These are phyloP conservation scores for Chlamydomonas sphaeroides DNA, from an alignment of 139 green algal genomes.

Conservation along the genomic window DNA sequence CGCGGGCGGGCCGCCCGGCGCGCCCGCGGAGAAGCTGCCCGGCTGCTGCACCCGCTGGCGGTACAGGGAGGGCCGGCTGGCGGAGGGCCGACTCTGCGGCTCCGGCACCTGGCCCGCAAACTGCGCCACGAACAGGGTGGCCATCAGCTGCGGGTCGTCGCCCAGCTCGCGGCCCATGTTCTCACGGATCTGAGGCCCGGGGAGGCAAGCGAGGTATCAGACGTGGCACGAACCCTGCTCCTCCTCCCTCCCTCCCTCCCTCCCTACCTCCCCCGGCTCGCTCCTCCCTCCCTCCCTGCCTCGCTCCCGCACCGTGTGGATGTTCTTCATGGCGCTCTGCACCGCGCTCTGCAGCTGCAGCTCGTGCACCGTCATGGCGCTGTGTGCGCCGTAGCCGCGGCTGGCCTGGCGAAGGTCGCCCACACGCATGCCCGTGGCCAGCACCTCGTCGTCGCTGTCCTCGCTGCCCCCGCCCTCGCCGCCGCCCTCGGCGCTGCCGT, in stretches of 20 bases:
- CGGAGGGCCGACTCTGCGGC: background rate
- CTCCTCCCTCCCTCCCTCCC: too few species aligned
- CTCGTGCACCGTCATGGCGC: conserved; percentile 17
- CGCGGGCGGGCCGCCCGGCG: background rate
- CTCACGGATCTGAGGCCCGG: conserved; percentile 1
- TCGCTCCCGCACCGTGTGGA: background rate
- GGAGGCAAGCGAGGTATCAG: too few species aligned
- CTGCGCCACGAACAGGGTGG: conserved; percentile 41
- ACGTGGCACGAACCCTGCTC: too few species aligned
- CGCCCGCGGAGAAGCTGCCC: background rate
- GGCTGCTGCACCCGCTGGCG: conserved; percentile 19
- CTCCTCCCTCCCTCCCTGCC: too few species aligned
- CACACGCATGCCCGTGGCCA: conserved; percentile 32
- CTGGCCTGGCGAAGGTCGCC: conserved; percentile 26
- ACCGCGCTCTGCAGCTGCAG: conserved; percentile 43
- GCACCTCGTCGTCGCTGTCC: conserved; percentile 31
- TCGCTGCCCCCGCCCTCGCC: background rate
- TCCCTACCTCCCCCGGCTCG: too few species aligned
- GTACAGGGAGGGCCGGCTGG: conserved; percentile 31
- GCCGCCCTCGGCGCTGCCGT: background rate
- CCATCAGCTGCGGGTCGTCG: conserved; percentile 41
- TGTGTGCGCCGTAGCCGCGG: background rate
- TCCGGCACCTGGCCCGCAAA: conserved; percentile 35
- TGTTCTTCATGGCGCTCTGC: conserved; percentile 37
- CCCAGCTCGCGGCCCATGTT: conserved; percentile 37